These are phyloP conservation scores for Populus nigra DNA, from an alignment of 345 rosid genomes.

Conservation along the genomic window DNA sequence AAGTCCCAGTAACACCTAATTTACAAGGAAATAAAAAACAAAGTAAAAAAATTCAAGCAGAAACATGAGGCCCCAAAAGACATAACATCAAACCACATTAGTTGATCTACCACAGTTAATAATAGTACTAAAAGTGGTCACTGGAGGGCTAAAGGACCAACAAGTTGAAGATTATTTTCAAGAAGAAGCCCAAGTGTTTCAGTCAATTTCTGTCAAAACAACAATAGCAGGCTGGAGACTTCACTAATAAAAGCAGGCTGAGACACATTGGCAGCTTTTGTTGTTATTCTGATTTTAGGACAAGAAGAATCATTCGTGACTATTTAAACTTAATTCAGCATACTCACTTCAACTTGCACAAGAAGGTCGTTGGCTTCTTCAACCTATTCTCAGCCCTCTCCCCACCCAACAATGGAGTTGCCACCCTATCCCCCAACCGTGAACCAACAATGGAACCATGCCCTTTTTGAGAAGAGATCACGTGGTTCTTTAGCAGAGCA, in stretches of 20 bases:
- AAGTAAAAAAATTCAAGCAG: not conserved
- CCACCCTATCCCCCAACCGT: slow-evolving; percentile 76
- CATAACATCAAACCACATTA: not conserved
- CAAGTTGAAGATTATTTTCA: not conserved
- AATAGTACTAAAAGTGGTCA: not conserved
- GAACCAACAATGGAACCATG: slow-evolving; percentile 71
- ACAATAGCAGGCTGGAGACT: not conserved
- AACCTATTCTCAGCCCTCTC: slow-evolving; percentile 90
- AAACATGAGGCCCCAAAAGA: not conserved
- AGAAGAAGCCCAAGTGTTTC: not conserved
- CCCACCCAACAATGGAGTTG: slow-evolving; percentile 59
- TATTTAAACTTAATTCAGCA: slow-evolving; percentile 2
- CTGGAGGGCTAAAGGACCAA: not conserved
- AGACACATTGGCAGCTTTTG: not conserved
- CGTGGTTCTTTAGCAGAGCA: slow-evolving; percentile 51
- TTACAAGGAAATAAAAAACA: not conserved
- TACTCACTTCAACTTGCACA: slow-evolving; percentile 98
- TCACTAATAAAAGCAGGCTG: not conserved
- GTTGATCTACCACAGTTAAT: not conserved
- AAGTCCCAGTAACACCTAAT: not conserved
- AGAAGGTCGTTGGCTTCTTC: slow-evolving; percentile 96
- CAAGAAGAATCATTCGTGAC: not conserved
- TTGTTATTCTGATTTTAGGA: not conserved
- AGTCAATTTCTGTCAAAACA: not conserved
- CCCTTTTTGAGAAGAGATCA: slow-evolving; percentile 56